Conservation (phyloP, 768 basidiomycete species). For the Chiua virens region DNA sequence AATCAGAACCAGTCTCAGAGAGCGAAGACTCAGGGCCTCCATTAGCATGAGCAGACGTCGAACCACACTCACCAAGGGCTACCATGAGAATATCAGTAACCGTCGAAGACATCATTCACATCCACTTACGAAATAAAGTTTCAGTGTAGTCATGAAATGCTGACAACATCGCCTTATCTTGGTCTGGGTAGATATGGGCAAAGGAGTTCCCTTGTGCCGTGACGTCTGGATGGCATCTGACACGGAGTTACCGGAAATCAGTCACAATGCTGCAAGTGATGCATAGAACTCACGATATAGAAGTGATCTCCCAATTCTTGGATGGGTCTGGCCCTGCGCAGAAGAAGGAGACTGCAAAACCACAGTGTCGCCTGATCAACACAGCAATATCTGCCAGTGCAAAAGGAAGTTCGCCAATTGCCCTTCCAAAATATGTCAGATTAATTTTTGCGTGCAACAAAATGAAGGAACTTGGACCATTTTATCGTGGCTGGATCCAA, state of each 20-base stretch:
- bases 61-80: no score
- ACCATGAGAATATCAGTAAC: no score
- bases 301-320: conserved; percentile 1
- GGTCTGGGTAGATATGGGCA: background rate
- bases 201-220: background rate
- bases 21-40: no score
- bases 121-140: background rate
- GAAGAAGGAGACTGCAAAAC: background rate
- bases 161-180: background rate
- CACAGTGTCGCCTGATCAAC: background rate
- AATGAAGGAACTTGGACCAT: background rate
- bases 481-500: background rate
- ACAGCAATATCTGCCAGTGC: background rate
- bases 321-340: conserved; percentile 3
- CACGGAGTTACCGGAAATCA: no score
- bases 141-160: conserved; percentile 2
- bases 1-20: no score
- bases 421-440: background rate
- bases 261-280: background rate
- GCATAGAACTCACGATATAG: background rate
- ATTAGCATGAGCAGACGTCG: no score
- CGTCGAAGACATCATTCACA: no score
- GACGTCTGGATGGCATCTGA: background rate
- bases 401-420: background rate
- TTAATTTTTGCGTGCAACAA: background rate